Evolutionary conservation across 192 early-diverging fungal genomes (phyloP), one percentile per base, ranked within the genome.

Genomic region (Coemansia reversa): DNA sequence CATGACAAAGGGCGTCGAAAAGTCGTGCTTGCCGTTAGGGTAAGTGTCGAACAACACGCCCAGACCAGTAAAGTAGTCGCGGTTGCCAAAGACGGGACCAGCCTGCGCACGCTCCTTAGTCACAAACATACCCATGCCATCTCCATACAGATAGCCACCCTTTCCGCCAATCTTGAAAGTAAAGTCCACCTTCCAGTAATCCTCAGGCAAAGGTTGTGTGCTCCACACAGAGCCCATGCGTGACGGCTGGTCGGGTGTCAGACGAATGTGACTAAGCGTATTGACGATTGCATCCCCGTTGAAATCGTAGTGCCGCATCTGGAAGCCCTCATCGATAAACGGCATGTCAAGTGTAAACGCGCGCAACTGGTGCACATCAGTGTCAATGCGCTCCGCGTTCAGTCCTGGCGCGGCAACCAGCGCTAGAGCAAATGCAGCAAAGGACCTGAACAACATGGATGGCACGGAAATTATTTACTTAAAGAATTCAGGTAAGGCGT

Each of bases 11-110:
- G 97, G 97, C 72, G 94, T 94, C 7, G 88, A 59, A 51, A 76
- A 84, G 24, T 72, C 69, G 63, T 86, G 85, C 60, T 88, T 73
- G 58, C 88, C 81, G 71, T 98, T 97, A 48, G 91, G 84, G 69
- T 97, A 98, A 7, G 95, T 97, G 80, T 98, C 97, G 70, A 99
- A 97, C 68, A 98, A 94, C 58, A 99, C 74, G 22, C 95, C 97
- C 25, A 99, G 76, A 0, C 97, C 97, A 30, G 86, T 86, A 74
- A 98, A 98, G 51, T 88, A 73, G 72, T 97, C 93, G 28, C 82
- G 68, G 70, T 81, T 88, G 12, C 96, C 96, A 87, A 97, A 96
- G 48, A 97, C 94, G 28, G 92, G 89, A 0, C 96, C 96, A 45
- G 72, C 51, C 5, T 65, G 68, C 16, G 72, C 80, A 42, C 90